Conservation (phyloP, 257 asterid genomes). For the Forsythia viridissima region DNA sequence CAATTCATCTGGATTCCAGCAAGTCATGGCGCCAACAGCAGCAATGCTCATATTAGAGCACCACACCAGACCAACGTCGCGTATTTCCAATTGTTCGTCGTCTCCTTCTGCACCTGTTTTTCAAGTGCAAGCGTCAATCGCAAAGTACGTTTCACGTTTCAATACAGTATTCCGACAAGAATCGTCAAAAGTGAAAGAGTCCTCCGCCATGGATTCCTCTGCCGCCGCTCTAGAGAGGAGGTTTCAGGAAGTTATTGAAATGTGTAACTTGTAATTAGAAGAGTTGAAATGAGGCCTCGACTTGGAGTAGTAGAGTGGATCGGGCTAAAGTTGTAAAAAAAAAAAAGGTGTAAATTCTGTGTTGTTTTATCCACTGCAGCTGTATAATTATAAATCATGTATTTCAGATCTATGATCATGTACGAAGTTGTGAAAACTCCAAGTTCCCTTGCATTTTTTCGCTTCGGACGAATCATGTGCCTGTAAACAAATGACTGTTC, state of each 20-base stretch:
- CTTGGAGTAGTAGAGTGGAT: too few relatives aligned
- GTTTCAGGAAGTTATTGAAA: not conserved
- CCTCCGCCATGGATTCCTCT: conserved; percentile 1
- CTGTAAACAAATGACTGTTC: too few relatives aligned
- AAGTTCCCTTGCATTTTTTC: too few relatives aligned
- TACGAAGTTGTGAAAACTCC: too few relatives aligned
- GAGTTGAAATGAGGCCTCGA: too few relatives aligned
- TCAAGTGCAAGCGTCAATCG: not conserved
- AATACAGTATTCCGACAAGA: not conserved
- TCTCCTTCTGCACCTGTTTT: conserved; percentile 10
- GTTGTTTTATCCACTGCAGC: too few relatives aligned
- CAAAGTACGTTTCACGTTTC: conserved; percentile 19
- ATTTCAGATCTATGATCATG: too few relatives aligned
- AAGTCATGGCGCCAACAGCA: conserved; percentile 57
- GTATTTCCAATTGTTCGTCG: conserved; percentile 20
- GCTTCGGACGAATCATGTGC: too few relatives aligned
- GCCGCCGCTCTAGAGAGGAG: not conserved
- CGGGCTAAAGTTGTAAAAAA: too few relatives aligned
- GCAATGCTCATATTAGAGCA: conserved; percentile 50
- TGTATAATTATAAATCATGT: too few relatives aligned
- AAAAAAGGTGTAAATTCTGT: too few relatives aligned
- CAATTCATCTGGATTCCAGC: not conserved
- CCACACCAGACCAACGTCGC: conserved; percentile 22
- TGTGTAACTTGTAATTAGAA: too few relatives aligned
- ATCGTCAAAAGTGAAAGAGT: not conserved